Percentiles rank a stretch among this genome's conserved stretches.
phyloP scores from a whole-genome alignment of 2,329 filamentous ascomycete species.

The Magnaporthiopsis poae region DNA sequence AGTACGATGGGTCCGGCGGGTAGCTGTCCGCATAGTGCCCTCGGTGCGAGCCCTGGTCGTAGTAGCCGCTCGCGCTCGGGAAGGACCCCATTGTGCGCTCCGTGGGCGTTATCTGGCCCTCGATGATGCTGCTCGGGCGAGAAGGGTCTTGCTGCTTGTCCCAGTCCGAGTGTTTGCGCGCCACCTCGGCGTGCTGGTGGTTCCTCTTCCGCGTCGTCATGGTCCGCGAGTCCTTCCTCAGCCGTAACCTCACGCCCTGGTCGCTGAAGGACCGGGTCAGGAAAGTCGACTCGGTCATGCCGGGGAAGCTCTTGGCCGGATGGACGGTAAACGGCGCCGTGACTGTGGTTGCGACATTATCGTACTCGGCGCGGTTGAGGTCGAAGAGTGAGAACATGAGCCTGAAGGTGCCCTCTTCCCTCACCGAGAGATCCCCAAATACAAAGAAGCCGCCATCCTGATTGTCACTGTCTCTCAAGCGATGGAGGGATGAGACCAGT shows the following conservation, averaged over 20 bases:
- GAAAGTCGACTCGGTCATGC: conserved; percentile 72
- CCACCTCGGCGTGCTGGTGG: conserved; percentile 19
- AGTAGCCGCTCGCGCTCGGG: not conserved
- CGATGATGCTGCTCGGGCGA: conserved; percentile 6
- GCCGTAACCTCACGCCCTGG: conserved; percentile 71
- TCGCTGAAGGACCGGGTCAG: conserved; percentile 76
- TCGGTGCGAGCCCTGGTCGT: not conserved
- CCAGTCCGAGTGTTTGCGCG: conserved; percentile 13
- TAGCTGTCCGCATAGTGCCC: not conserved
- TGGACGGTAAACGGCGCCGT: conserved; percentile 59
- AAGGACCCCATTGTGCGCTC: not conserved
- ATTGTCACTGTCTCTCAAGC: conserved; percentile 69
- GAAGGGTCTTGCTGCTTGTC: conserved; percentile 2
- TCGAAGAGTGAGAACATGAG: conserved; percentile 67
- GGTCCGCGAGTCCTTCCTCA: conserved; percentile 71
- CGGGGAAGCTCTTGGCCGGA: conserved; percentile 61
- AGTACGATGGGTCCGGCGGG: not conserved
- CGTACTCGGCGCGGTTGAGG: not conserved
- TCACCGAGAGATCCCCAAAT: conserved; percentile 79
- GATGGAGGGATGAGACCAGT: conserved; percentile 69
- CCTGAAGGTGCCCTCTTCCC: conserved; percentile 60
- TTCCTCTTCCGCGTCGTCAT: conserved; percentile 39
- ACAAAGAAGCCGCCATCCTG: conserved; percentile 77
- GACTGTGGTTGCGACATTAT: conserved; percentile 21
- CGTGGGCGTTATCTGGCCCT: conserved; percentile 2